These are phyloP conservation scores for Pseudoturritis turrita DNA, from an alignment of 345 rosid genomes.

Conservation along the genomic window DNA sequence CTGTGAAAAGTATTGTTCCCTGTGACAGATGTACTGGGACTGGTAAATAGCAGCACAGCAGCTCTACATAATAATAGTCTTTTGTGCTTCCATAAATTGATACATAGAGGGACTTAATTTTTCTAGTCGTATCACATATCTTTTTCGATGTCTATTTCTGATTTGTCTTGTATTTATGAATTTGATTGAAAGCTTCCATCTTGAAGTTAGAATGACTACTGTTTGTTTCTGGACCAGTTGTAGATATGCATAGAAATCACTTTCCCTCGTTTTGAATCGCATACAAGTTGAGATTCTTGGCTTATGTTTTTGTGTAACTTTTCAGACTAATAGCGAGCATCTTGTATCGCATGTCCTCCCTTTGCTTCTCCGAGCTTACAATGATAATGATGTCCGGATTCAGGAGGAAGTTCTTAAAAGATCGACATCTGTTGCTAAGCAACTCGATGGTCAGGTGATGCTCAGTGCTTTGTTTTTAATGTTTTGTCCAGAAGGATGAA, in stretches of 20 bases:
- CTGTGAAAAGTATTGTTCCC: background rate
- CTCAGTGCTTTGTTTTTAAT: background rate
- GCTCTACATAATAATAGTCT: background rate
- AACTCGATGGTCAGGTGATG: constrained; percentile 83
- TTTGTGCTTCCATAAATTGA: constrained; percentile 7
- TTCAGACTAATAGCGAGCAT: constrained; percentile 73
- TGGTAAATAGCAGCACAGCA: background rate
- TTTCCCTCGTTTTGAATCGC: background rate
- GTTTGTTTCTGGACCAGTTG: background rate
- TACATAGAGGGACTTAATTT: background rate
- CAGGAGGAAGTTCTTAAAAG: constrained; percentile 91
- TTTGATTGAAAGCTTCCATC: constrained; percentile 7
- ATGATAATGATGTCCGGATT: constrained; percentile 88
- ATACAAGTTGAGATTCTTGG: background rate
- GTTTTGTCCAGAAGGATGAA: background rate
- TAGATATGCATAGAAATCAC: constrained; percentile 13
- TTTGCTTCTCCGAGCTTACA: constrained; percentile 87
- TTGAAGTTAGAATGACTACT: constrained; percentile 5
- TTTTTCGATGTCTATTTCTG: background rate
- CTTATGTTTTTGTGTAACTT: constrained; percentile 19
- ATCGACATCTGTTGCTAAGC: constrained; percentile 64
- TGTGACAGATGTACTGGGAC: background rate
- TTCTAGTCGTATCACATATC: background rate
- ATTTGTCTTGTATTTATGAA: background rate
- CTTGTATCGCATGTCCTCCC: constrained; percentile 69